Base-by-base conservation (phyloP, 2,329 filamentous ascomycete species). In the Sphaerostilbella broomeana region DNA sequence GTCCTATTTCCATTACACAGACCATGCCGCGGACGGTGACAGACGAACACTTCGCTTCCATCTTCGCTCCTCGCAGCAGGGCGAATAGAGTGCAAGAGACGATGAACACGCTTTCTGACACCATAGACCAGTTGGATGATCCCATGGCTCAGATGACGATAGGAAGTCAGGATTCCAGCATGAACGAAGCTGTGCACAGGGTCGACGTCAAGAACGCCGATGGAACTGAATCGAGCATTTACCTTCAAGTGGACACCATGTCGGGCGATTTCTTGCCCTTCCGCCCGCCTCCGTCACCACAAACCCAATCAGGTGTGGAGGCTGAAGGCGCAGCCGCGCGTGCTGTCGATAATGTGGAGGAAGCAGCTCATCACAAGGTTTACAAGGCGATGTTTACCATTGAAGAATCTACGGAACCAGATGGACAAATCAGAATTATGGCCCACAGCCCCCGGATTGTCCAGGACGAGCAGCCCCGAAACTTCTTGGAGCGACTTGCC, bases 1-100 rank as follows among this genome's bases (percentile, higher is more conserved):
- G 92, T 46, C 92, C 92, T 31, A 90, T 98, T 56, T 94, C 87
- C 40, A 79, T 95, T 49, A 88, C 82, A 35, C 81, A 82, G 52
- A 81, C 83, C 50, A 81, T 95, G 56, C 92, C 84, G 40, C 79
- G 77, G 52, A 69, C 74, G 15, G 75, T 88, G 31, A 79, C 76
- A 37, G 72, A 83, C 46, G 82, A 85, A 57, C 74, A 81, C 35
- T 95, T 97, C 62, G 81, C 86, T 46, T 74, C 83, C 55, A 89
- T 98, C 56, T 97, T 97, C 62, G 71, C 80, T 30, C 59, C 68
- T 42, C 73, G 70, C 38, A 62, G 64, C 16, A 70, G 70, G 50
- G 54, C 61, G 45, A 67, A 65, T 56, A 65, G 68, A 67, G 73
- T 75, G 52, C 61, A 66, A 57, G 72, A 75, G 51, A 81, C 86